Evolutionary conservation across 176 grass and related monocot genomes (phyloP).

Genomic region (Leersia perrieri): DNA sequence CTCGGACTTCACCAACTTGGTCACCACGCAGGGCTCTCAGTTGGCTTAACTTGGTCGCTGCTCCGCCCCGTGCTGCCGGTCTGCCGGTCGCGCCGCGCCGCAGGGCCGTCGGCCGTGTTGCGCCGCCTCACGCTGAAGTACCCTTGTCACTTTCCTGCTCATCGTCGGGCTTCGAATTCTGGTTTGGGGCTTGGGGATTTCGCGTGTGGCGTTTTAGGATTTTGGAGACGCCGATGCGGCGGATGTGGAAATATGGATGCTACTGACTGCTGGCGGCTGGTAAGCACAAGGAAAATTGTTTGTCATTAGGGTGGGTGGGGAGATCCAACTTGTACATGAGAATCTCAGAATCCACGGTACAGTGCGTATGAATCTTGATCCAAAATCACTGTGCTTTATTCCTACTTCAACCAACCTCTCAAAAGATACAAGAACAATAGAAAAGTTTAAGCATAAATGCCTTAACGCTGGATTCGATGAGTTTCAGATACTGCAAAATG

Average conservation of each 20-base stretch:
- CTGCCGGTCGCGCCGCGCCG: no score
- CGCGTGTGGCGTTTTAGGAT: background rate
- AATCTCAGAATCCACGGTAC: background rate
- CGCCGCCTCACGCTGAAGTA: no score
- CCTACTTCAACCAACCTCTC: background rate
- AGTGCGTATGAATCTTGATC: background rate
- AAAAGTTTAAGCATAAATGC: background rate
- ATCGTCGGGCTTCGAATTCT: no score
- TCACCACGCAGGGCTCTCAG: no score
- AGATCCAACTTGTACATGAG: background rate
- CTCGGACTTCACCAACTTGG: no score
- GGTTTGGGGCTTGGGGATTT: background rate
- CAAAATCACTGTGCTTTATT: background rate
- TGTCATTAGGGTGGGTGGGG: no score
- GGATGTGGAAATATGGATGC: background rate
- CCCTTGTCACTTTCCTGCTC: no score
- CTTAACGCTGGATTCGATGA: background rate
- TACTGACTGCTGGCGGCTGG: no score
- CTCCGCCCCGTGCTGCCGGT: no score
- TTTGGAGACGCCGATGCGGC: background rate
- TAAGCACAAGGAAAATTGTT: no score
- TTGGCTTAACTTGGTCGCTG: no score
- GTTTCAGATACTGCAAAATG: background rate
- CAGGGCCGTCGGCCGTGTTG: no score
- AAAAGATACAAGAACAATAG: background rate